Evolutionary conservation across 2,329 filamentous ascomycete genomes (phyloP).

Genomic region (Aspergillus caelatus): DNA sequence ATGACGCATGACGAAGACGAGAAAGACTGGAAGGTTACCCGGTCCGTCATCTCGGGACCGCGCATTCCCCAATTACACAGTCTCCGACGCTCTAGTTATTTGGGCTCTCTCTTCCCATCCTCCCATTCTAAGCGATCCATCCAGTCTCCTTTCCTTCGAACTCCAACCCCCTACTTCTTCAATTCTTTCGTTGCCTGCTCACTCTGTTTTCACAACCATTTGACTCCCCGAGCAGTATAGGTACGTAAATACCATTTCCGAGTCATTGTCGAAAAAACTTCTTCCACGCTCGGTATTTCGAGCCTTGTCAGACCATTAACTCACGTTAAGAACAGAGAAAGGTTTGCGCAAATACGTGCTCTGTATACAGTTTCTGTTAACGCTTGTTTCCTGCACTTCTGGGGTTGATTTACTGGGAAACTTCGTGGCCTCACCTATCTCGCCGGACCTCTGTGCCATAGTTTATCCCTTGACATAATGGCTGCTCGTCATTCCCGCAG

Average conservation of each 20-base stretch:
- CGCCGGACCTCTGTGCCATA: background rate
- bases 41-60: constrained; percentile 9
- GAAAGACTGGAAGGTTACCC: constrained; percentile 27
- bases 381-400: background rate
- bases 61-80: background rate
- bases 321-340: background rate
- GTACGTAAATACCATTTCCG: background rate
- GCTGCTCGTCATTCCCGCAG: constrained; percentile 48
- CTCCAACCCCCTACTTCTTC: background rate
- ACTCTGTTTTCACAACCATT: background rate
- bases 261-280: background rate
- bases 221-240: background rate
- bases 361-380: background rate
- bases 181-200: background rate
- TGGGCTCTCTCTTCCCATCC: constrained; percentile 6
- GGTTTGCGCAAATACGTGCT: background rate
- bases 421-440: background rate
- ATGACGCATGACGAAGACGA: constrained; percentile 17
- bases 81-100: background rate
- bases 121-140: background rate
- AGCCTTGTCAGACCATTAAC: background rate
- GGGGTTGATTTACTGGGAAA: background rate
- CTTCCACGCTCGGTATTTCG: background rate
- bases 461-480: constrained; percentile 29
- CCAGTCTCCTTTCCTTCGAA: background rate